Base-by-base conservation (phyloP, 2,329 filamentous ascomycete species). In the Tolypocladium ophioglossoides region DNA sequence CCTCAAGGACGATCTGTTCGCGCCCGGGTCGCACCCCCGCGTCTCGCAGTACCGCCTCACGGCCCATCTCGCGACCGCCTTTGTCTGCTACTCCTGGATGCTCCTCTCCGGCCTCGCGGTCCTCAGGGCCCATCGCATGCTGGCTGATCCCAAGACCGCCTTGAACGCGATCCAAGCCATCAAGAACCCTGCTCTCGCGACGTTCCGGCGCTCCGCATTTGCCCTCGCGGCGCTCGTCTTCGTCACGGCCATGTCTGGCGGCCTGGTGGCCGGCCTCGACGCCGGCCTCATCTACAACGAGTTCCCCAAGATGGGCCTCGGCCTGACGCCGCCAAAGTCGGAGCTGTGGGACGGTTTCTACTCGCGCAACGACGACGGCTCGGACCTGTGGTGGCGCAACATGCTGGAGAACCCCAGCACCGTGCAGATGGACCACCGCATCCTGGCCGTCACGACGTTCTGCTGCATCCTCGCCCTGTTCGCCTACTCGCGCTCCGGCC, bases 251-350 rank as follows among this genome's bases (percentile, higher is more conserved):
- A 89, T 99, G 81, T 96, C 94, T 4, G 94, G 92, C 53, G 92
- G 86, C 6, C 80, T 99, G 2, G 94, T 99, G 35, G 94, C 94
- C 8, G 94, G 94, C 35, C 84, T 99, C 16, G 94, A 99, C 67
- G 94, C 94, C 10, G 94, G 94, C 10, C 78, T 99, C 54, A 97
- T 99, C 72, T 99, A 99, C 78, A 99, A 99, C 69, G 91, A 99
- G 71, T 97, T 99, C 70, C 94, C 94, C 8, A 89, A 82, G 72
- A 99, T 99, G 94, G 94, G 94, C 10, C 72, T 83, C 4, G 90
- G 91, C 12, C 74, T 95, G 24, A 79, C 89, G 0, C 92, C 92
- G 1, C 92, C 92, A 1, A 83, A 79, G 65, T 78, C 82, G 11
- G 92, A 97, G 73, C 83, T 97, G 35, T 91, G 89, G 70, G 86